These are phyloP conservation scores for Pinus albicaulis DNA, from an alignment of 75 land plant genomes.

Conservation along the genomic window DNA sequence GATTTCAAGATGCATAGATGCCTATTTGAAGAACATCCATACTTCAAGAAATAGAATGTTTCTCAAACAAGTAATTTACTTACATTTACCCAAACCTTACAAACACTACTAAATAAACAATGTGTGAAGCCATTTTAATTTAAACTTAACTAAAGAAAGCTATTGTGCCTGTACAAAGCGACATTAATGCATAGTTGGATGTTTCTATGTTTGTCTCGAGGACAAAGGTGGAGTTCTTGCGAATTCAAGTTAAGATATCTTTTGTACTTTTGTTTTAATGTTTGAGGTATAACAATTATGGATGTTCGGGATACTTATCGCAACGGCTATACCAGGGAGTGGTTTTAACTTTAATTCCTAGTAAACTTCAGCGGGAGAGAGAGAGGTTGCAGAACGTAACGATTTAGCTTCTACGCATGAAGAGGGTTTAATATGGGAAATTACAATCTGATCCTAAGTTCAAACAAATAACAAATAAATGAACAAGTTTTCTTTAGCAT, in stretches of 20 bases:
- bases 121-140: background rate
- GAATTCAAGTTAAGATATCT: background rate
- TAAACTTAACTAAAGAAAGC: background rate
- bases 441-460: too few species aligned
- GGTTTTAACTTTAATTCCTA: background rate
- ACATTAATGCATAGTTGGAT: background rate
- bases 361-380: background rate
- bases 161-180: background rate
- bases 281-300: background rate
- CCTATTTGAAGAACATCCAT: background rate
- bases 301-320: background rate
- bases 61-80: background rate
- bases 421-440: too few species aligned
- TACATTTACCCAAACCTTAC: background rate
- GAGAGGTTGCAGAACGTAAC: background rate
- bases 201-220: background rate
- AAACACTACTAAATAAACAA: background rate
- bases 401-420: too few species aligned
- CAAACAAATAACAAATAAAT: too few species aligned
- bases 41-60: background rate
- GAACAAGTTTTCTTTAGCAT: too few species aligned
- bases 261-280: background rate
- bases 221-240: background rate
- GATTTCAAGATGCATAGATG: background rate
- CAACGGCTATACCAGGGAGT: background rate